A percentile compares a stretch with the other conserved stretches of the same genome.
Evolutionary conservation across 108 stramenopile species (phyloP).

Genomic region (Cyclotella distinguenda): DNA sequence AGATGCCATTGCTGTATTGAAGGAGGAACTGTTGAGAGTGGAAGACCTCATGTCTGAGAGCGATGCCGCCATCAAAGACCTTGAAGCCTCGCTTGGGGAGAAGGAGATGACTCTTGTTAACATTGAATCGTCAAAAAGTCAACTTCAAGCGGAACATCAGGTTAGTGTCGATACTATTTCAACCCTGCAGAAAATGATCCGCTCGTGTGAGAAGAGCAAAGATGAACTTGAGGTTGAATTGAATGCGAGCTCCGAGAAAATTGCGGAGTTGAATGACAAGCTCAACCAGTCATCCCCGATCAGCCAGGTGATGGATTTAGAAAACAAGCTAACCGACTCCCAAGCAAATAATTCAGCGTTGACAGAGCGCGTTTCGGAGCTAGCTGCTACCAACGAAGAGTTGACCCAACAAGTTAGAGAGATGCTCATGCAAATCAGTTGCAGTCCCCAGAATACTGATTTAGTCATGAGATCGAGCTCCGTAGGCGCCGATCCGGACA

Average conservation of each 20-base stretch:
- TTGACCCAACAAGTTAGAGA: constrained; percentile 32
- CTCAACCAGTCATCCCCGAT: background rate
- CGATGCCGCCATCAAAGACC: constrained; percentile 1
- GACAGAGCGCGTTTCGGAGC: constrained; percentile 20
- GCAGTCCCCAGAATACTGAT: background rate
- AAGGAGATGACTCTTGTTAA: constrained; percentile 12
- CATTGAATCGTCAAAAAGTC: background rate
- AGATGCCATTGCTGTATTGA: constrained; percentile 33
- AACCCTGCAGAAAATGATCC: constrained; percentile 24
- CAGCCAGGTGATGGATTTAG: constrained; percentile 9
- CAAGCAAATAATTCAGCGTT: constrained; percentile 26
- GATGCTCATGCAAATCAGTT: constrained; percentile 16
- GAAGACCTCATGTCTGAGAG: constrained; percentile 19
- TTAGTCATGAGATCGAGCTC: background rate
- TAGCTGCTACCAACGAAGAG: constrained; percentile 22
- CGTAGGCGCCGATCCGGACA: background rate
- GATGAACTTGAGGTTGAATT: constrained; percentile 32
- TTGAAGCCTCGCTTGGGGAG: constrained; percentile 9
- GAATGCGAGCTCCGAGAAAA: constrained; percentile 11
- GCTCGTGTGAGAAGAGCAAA: constrained; percentile 15
- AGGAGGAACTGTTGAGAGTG: constrained; percentile 33
- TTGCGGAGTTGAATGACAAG: constrained; percentile 4
- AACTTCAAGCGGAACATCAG: constrained; percentile 26
- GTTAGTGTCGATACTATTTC: constrained; percentile 28
- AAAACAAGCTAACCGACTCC: constrained; percentile 15